Base-by-base conservation (phyloP, 2,329 filamentous ascomycete genomes). In the Erysiphe neolycopersici region DNA sequence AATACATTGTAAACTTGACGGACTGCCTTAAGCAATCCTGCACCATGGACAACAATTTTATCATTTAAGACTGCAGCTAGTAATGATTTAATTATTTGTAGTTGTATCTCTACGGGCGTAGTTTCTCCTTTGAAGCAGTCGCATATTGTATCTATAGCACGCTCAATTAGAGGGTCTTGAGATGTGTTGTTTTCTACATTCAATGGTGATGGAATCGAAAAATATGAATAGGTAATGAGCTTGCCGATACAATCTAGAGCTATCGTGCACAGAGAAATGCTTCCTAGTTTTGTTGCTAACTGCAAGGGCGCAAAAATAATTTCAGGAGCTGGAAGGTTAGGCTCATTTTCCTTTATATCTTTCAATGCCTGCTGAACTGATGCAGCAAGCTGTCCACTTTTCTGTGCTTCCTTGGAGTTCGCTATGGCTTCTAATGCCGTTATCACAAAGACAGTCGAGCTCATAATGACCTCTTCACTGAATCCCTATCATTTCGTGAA, bases 1-100 rank as follows among this genome's bases (percentile, higher is more conserved):
- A 98, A 98, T 52, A 98, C 91, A 64, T 98, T 98, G 67, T 98
- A 98, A 46, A 94, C 92, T 60, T 95, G 83, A 52, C 89, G 79
- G 50, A 98, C 84, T 44, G 89, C 87, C 64, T 98, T 98, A 50
- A 98, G 68, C 48, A 98, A 68, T 49, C 89, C 91, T 33, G 89
- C 87, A 46, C 89, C 89, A 59, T 98, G 89, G 1, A 98, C 91
- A 38, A 98, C 84, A 50, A 95, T 93, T 64, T 95, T 98, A 64
- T 98, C 89, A 57, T 95, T 95, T 50, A 98, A 65, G 13, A 98
- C 89, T 13, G 91, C 91, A 13, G 89, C 85, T 47, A 98, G 66
- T 47, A 98, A 66, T 1, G 89, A 95, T 63, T 98, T 95, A 59
- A 98, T 83, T 52, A 98, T 98, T 62, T 98, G 89, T 53, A 95